Conservation (phyloP, 2,329 filamentous ascomycete genomes). For the Eutypa lata region DNA sequence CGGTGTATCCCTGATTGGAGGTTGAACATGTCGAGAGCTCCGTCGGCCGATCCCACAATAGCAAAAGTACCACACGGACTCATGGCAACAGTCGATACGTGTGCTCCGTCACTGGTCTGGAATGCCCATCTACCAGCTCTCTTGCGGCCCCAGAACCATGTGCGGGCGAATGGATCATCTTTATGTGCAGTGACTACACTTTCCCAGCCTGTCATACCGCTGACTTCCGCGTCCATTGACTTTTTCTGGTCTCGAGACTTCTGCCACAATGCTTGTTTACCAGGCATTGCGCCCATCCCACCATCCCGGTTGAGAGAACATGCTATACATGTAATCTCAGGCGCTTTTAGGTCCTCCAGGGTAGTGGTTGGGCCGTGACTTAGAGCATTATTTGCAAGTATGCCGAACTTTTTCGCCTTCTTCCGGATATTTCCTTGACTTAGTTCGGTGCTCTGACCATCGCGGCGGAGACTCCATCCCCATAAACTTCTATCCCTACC, state of each 20-base stretch:
- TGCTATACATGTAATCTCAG: constrained; percentile 87
- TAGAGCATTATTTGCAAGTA: constrained; percentile 56
- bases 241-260: constrained; percentile 65
- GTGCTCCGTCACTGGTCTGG: constrained; percentile 76
- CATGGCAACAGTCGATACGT: constrained; percentile 83
- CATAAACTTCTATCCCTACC: constrained; percentile 88
- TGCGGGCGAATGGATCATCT: constrained; percentile 78
- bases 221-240: constrained; percentile 65
- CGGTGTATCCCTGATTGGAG: constrained; percentile 88
- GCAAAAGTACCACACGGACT: constrained; percentile 94
- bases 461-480: constrained; percentile 92
- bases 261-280: constrained; percentile 79
- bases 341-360: constrained; percentile 77
- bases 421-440: constrained; percentile 87
- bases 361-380: constrained; percentile 60
- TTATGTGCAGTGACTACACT: constrained; percentile 92
- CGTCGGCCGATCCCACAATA: constrained; percentile 77
- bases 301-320: constrained; percentile 92
- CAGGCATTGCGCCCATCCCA: constrained; percentile 81
- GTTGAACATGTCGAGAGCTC: constrained; percentile 92
- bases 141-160: constrained; percentile 98
- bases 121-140: constrained; percentile 91
- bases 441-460: constrained; percentile 89
- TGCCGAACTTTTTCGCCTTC: constrained; percentile 84
- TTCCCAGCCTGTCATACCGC: constrained; percentile 88